Evolutionary conservation across 2,329 filamentous ascomycete species (phyloP).

Genomic region (Fusarium sulawesiense): DNA sequence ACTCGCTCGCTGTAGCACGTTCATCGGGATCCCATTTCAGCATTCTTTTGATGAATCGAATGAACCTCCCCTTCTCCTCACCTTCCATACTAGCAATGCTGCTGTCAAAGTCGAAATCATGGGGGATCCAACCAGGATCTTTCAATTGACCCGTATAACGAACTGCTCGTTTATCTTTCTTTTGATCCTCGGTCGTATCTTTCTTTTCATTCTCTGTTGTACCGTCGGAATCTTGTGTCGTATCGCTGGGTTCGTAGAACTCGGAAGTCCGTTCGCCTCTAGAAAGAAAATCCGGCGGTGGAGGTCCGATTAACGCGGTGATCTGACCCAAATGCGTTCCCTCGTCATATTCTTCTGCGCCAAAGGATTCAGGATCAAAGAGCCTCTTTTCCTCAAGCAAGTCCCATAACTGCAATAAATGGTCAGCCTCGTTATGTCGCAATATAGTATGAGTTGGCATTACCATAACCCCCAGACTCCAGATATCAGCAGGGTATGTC

Average conservation of each 20-base stretch:
- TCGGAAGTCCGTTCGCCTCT: neutral
- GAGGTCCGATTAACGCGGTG: slow-evolving; percentile 3
- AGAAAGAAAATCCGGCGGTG: neutral
- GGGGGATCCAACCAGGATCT: slow-evolving; percentile 35
- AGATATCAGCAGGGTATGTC: too few species aligned
- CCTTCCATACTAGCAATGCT: neutral
- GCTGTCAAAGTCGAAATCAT: slow-evolving; percentile 25
- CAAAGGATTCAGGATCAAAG: too few species aligned
- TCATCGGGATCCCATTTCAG: slow-evolving; percentile 47
- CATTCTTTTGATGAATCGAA: slow-evolving; percentile 48
- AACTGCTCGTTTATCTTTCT: accelerated
- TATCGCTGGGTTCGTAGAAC: neutral
- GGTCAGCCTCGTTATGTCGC: too few species aligned
- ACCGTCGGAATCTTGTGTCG: neutral
- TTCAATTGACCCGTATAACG: slow-evolving; percentile 38
- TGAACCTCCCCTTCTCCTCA: slow-evolving; percentile 38
- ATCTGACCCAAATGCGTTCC: slow-evolving; percentile 18
- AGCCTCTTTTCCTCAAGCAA: too few species aligned
- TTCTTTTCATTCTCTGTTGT: neutral
- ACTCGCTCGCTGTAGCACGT: slow-evolving; percentile 46
- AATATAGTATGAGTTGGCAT: too few species aligned
- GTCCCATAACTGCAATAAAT: too few species aligned
- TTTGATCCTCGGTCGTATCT: neutral
- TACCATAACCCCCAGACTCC: too few species aligned
- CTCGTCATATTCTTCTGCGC: slow-evolving; percentile 9